These are phyloP conservation scores for Lagenaria siceraria DNA, from an alignment of 306 rosid genomes.

Conservation along the genomic window DNA sequence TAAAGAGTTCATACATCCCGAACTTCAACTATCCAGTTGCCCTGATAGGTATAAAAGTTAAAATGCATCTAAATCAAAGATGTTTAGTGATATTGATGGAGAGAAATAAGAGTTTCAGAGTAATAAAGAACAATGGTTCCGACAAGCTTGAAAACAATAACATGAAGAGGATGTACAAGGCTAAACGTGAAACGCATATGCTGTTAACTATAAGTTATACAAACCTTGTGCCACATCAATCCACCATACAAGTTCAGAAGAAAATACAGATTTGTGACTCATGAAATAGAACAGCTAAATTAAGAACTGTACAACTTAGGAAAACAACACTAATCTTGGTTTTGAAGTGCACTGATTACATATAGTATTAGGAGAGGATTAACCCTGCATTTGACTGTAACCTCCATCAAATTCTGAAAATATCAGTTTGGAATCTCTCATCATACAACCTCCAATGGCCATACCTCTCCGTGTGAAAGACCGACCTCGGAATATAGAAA, in stretches of 20 bases:
- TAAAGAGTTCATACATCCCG: neutral
- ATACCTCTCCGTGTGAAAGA: conserved; percentile 40
- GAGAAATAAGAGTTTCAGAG: neutral
- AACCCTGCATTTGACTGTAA: neutral
- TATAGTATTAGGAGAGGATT: neutral
- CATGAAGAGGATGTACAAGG: neutral
- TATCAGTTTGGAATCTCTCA: conserved; percentile 81
- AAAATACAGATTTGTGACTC: neutral
- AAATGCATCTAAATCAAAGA: neutral
- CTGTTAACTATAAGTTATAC: neutral
- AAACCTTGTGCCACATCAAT: neutral
- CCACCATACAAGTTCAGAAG: conserved; percentile 2
- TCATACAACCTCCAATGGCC: conserved; percentile 81
- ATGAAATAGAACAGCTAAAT: neutral
- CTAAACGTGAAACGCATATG: neutral
- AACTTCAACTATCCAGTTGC: neutral
- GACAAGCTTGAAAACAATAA: neutral
- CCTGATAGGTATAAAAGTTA: neutral
- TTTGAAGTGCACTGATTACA: neutral
- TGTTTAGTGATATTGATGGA: neutral
- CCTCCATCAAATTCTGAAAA: conserved; percentile 47
- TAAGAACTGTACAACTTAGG: neutral
- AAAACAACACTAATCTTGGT: neutral
- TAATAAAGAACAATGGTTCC: neutral
- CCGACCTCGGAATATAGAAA: conserved; percentile 33